Conservation (phyloP, 768 basidiomycete genomes). For the Podaxis pistillaris region DNA sequence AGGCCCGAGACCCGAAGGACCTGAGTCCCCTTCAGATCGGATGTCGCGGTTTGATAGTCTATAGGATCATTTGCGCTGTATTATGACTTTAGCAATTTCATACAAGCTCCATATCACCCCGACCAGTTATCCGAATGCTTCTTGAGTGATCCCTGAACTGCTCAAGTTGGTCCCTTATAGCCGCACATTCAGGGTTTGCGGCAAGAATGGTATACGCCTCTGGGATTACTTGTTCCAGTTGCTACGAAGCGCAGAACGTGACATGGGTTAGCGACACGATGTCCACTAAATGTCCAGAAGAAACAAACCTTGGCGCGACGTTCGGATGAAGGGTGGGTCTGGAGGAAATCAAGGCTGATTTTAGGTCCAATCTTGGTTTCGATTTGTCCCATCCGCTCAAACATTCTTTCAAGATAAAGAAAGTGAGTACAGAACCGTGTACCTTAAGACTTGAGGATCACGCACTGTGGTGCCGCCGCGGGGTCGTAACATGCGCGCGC, state of each 20-base stretch:
- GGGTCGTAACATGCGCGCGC: conserved; percentile 89
- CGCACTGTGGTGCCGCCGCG: conserved; percentile 67
- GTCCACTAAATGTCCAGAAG: not conserved
- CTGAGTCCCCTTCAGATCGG: not conserved
- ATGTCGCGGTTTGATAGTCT: not conserved
- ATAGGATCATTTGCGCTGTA: not conserved
- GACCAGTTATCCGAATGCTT: not conserved
- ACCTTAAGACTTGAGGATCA: conserved; percentile 1
- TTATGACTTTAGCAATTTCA: not conserved
- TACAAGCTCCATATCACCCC: not conserved
- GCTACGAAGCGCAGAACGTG: conserved; percentile 27
- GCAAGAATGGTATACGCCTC: conserved; percentile 56
- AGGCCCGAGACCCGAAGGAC: not conserved
- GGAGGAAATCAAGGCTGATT: conserved; percentile 53
- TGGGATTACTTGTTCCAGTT: conserved; percentile 52
- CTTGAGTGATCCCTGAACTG: conserved; percentile 25
- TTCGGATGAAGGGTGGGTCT: conserved; percentile 77
- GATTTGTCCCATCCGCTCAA: conserved; percentile 57
- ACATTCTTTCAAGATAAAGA: conserved; percentile 51
- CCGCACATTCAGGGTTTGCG: conserved; percentile 54
- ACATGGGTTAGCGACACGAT: not conserved
- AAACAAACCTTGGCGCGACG: conserved; percentile 66
- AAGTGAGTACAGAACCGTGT: not conserved
- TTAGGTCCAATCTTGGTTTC: conserved; percentile 41
- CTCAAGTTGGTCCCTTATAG: conserved; percentile 36